Base-by-base conservation (phyloP, 495 filamentous ascomycete genomes). In the Aspergillus heteromorphus region DNA sequence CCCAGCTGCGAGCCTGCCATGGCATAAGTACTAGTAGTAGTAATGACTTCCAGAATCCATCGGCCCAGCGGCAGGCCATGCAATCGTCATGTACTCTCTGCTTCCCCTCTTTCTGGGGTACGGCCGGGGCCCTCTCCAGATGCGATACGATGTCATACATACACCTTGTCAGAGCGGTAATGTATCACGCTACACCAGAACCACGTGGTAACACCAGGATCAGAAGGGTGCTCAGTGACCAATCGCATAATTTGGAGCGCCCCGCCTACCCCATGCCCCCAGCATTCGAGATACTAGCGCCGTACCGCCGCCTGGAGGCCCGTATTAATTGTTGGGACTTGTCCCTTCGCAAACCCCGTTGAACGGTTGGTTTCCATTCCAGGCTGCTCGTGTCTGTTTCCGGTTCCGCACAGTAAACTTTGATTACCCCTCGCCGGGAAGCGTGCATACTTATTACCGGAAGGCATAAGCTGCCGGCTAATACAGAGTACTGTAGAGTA, bases 121-220 rank as follows among this genome's bases (percentile, higher is more conserved):
- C 13, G 34, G 34, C n/a, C 13, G 34, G 34, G 6, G 6, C 13
- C 34, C 1, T 34, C 30, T 38, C n/a, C n/a, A 38, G 34, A 38
- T 38, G n/a, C 8, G n/a, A 43, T 20, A 16, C 43, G 21, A 16
- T 40, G n/a, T 14, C 29, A 18, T 27, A n/a, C 13, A 36, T 27
- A 21, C 31, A 49, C 48, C 27, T 49, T 6, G 21, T n/a, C 18
- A 8, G 27, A 30, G 18, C 20, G 27, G 31, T 45, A 53, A 17
- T 17, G 51, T 47, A 54, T 50, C 49, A 49, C 41, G 47, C 40
- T 51, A 56, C 52, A 19, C 27, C 55, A 54, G 59, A 51, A 56
- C 59, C 59, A 62, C 59, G 59, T 62, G 59, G 59, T 53, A 62
- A 53, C 45, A 45, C 51, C 42, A 43, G 53, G 51, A 45, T 58